Base-by-base conservation (phyloP, 2,329 filamentous ascomycete species). In the Clonostachys solani region DNA sequence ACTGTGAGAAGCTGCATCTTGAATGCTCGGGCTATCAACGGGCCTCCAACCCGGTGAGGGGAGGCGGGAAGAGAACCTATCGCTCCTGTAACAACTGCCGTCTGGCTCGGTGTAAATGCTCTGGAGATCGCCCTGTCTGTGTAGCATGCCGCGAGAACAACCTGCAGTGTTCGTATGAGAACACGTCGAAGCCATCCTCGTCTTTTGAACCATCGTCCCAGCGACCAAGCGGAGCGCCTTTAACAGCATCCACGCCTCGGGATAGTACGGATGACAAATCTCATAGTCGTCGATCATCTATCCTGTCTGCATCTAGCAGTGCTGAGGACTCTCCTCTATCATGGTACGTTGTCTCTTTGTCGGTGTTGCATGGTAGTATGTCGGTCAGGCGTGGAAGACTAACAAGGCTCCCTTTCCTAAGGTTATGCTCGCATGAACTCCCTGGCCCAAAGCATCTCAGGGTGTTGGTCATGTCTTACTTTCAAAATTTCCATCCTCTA, bases 1-100 rank as follows among this genome's bases (percentile, higher is more conserved):
- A 53, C 36, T 53, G 52, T 33, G 49, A 48, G 34, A 46, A 43
- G 36, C 38, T 54, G 16, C 49, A 50, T 12, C 43, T 51, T 2
- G 43, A 47, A 33, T 52, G 44, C 37, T 23, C 34, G 29, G 23
- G 33, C 10, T 33, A 46, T 18, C 43, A 18, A 10, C 12, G 8
- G 16, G 29, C n/a, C 15, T 13, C 19, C 33, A 33, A 38, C 45
- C 13, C 29, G 16, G 35, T 15, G 18, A 45, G 12, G n/a, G 16
- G 35, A 17, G 15, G 13, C 17, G 12, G 34, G n/a, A 42, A 33
- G 36, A 23, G 45, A 18, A 47, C 42, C 2, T 47, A 43, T 35
- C 35, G 48, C 5, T 45, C 45, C 4, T 48, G 48, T 19, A 47
- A 47, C 12, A 12, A 15, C 12, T 50, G 48, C 38, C 45, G 48